A percentile compares a stretch with the other conserved stretches of the same genome.
Evolutionary conservation across 306 rosid genomes (phyloP).

Genomic region (Mucuna pruriens): DNA sequence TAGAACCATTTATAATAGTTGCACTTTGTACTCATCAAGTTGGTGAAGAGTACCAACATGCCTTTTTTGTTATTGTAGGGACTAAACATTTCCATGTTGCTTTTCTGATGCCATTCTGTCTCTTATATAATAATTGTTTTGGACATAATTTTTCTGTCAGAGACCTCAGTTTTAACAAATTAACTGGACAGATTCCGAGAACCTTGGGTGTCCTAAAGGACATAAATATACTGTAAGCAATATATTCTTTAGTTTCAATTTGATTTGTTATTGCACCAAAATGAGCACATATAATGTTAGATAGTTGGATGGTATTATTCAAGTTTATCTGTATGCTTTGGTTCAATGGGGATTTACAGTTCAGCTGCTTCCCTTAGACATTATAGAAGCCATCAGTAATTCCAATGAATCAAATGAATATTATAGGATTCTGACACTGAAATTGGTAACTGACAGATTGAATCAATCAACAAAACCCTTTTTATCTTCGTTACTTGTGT

Average conservation of each 20-base stretch:
- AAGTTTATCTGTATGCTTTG: background rate
- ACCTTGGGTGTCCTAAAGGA: slow-evolving; percentile 20
- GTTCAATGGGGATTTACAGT: background rate
- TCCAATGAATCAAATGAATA: background rate
- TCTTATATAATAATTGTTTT: background rate
- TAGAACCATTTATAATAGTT: background rate
- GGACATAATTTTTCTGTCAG: slow-evolving; percentile 31
- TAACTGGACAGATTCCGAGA: slow-evolving; percentile 43
- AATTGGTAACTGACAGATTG: background rate
- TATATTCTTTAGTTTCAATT: background rate
- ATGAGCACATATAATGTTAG: background rate
- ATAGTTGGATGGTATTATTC: background rate
- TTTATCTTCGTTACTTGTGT: background rate
- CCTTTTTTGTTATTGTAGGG: background rate
- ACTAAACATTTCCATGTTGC: slow-evolving; percentile 20
- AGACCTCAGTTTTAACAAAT: slow-evolving; percentile 50
- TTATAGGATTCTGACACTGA: background rate
- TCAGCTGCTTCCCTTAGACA: background rate
- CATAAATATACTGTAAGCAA: slow-evolving; percentile 42
- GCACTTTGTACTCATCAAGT: background rate
- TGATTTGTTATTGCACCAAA: background rate
- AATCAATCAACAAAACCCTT: background rate
- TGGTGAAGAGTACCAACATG: background rate
- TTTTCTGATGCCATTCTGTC: background rate
- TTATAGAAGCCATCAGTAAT: background rate